Evolutionary conservation across 768 basidiomycete species (phyloP).

Genomic region (Kwoniella heveanensis): DNA sequence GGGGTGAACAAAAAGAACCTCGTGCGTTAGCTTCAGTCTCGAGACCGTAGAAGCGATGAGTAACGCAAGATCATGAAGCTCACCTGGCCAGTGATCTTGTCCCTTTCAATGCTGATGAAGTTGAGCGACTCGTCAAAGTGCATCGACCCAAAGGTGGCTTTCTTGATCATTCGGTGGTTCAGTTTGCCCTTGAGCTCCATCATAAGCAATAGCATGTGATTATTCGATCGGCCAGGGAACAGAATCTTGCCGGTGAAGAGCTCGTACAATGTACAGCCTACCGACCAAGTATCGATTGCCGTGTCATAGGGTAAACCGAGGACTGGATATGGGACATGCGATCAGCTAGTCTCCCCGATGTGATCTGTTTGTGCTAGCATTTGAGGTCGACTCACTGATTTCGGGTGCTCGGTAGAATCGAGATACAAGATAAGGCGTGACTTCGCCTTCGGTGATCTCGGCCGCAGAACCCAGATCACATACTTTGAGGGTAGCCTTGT

Average conservation of each 20-base stretch:
- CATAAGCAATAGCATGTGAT: slow-evolving; percentile 95
- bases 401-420: slow-evolving; percentile 98
- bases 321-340: slow-evolving; percentile 60
- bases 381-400: slow-evolving; percentile 69
- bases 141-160: slow-evolving; percentile 83
- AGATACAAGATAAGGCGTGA: slow-evolving; percentile 96
- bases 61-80: slow-evolving; percentile 56
- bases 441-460: slow-evolving; percentile 83
- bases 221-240: slow-evolving; percentile 93
- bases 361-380: too few species aligned
- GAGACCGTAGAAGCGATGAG: too few species aligned
- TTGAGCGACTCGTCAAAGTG: slow-evolving; percentile 93
- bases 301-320: slow-evolving; percentile 94
- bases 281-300: slow-evolving; percentile 92
- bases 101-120: slow-evolving; percentile 77
- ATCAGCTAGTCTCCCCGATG: neutral
- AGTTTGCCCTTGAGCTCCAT: slow-evolving; percentile 97
- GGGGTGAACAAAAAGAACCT: neutral
- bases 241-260: slow-evolving; percentile 92
- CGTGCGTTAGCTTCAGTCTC: too few species aligned
- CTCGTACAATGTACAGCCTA: slow-evolving; percentile 83
- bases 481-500: slow-evolving; percentile 87
- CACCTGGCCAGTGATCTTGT: slow-evolving; percentile 80
- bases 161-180: slow-evolving; percentile 91
- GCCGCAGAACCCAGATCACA: slow-evolving; percentile 98